phyloP scores from a whole-genome alignment of 306 rosid genomes.

The Lathyrus aphaca region DNA sequence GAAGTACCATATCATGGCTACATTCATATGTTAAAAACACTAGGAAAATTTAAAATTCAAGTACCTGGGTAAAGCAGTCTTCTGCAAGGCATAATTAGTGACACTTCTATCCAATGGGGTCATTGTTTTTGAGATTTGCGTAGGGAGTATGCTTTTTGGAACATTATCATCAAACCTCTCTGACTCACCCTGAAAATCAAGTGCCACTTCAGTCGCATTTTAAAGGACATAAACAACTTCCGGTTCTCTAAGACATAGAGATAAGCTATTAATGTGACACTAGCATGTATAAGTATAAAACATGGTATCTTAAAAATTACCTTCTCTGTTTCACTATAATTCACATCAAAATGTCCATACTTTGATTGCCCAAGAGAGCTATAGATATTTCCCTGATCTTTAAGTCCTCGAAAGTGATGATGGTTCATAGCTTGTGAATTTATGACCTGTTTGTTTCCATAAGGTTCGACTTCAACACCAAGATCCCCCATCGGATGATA shows the following conservation, averaged over 20 bases:
- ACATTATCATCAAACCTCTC: conserved; percentile 57
- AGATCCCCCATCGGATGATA: conserved; percentile 90
- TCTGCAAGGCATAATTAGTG: conserved; percentile 58
- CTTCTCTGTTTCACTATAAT: conserved; percentile 66
- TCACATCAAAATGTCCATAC: conserved; percentile 52
- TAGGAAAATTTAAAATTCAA: conserved; percentile 27
- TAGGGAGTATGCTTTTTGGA: conserved; percentile 59
- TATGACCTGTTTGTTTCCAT: conserved; percentile 54
- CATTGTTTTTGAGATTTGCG: conserved; percentile 53
- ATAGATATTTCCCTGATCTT: conserved; percentile 57
- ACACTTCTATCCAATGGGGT: conserved; percentile 59
- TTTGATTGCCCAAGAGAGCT: conserved; percentile 63
- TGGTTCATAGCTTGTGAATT: conserved; percentile 60
- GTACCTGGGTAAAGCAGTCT: conserved; percentile 70
- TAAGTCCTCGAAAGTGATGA: conserved; percentile 57
- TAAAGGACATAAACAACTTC: conserved; percentile 33
- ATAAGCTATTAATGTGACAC: conserved; percentile 23
- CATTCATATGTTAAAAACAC: conserved; percentile 2
- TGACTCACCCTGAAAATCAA: conserved; percentile 59
- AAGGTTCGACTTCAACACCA: conserved; percentile 60
- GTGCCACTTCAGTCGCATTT: conserved; percentile 40
- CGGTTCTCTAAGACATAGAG: conserved; percentile 22
- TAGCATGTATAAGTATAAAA: conserved; percentile 31
- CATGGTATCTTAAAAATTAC: conserved; percentile 46
- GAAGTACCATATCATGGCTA: conserved; percentile 17